These are phyloP conservation scores for Dendrobium nobile DNA, from an alignment of 106 monocot genomes.

Conservation along the genomic window DNA sequence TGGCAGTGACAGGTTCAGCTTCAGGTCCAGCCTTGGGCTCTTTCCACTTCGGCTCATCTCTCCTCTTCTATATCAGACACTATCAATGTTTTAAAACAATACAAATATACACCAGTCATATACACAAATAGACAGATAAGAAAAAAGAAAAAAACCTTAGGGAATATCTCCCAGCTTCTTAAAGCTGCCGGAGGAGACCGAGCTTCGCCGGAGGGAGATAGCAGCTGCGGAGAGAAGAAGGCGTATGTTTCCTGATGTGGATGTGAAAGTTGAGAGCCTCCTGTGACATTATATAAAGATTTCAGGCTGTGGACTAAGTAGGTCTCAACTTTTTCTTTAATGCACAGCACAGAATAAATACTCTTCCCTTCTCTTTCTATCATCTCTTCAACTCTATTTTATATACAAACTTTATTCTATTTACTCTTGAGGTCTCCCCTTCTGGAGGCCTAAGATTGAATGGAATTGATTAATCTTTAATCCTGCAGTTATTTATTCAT, in stretches of 20 bases:
- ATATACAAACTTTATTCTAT: not conserved
- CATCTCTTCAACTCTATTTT: not conserved
- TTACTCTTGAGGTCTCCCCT: not conserved
- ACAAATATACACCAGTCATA: not conserved
- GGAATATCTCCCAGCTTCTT: too few species aligned
- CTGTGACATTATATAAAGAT: constrained; percentile 57
- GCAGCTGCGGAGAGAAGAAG: constrained; percentile 2
- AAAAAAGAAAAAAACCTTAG: not conserved
- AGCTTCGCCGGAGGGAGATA: not conserved
- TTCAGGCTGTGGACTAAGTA: constrained; percentile 8
- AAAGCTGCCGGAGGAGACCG: not conserved
- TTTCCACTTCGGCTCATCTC: constrained; percentile 68
- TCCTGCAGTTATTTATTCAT: too few species aligned
- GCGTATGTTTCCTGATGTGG: constrained; percentile 12
- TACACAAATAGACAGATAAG: not conserved
- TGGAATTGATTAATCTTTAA: not conserved
- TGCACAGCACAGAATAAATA: constrained; percentile 29
- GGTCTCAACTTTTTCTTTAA: constrained; percentile 37
- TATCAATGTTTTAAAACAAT: not conserved
- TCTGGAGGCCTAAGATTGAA: not conserved
- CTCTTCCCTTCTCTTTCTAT: constrained; percentile 7
- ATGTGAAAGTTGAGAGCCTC: constrained; percentile 18
- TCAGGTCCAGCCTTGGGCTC: constrained; percentile 49
- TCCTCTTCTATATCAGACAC: not conserved
- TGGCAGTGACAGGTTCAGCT: constrained; percentile 49